A percentile compares a stretch with the other conserved stretches of the same genome.
Conservation (phyloP, 78 protist genomes). For the Dictyostelium firmibasis region DNA sequence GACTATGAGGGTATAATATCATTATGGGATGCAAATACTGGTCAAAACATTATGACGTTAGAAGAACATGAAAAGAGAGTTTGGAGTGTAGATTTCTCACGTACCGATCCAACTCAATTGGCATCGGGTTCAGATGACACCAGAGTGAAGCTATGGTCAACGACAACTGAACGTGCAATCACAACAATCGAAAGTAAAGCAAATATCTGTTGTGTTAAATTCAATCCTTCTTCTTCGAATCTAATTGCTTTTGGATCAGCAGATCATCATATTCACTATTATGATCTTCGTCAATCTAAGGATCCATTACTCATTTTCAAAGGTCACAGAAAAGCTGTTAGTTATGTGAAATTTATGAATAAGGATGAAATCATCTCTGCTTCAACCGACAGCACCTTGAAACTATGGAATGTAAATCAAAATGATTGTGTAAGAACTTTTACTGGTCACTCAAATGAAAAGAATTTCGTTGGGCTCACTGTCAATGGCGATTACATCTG, state of each 20-base stretch:
- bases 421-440: conserved; percentile 56
- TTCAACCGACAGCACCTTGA: conserved; percentile 81
- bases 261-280: conserved; percentile 86
- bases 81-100: conserved; percentile 87
- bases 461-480: conserved; percentile 90
- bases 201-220: conserved; percentile 85
- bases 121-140: conserved; percentile 89
- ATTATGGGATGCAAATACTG: conserved; percentile 84
- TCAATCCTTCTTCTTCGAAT: conserved; percentile 75
- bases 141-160: conserved; percentile 84
- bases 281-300: conserved; percentile 77
- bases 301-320: conserved; percentile 68
- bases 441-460: conserved; percentile 87
- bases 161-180: conserved; percentile 32
- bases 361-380: conserved; percentile 81
- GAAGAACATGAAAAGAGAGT: conserved; percentile 89
- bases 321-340: conserved; percentile 87
- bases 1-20: conserved; percentile 86
- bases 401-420: conserved; percentile 51
- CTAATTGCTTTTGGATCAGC: conserved; percentile 88
- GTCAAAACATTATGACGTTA: conserved; percentile 43
- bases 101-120: conserved; percentile 73
- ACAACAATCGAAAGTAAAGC: conserved; percentile 80
- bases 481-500: conserved; percentile 83
- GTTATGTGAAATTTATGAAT: conserved; percentile 85